Base-by-base conservation (phyloP, 768 basidiomycete species). In the Trametes villosa region DNA sequence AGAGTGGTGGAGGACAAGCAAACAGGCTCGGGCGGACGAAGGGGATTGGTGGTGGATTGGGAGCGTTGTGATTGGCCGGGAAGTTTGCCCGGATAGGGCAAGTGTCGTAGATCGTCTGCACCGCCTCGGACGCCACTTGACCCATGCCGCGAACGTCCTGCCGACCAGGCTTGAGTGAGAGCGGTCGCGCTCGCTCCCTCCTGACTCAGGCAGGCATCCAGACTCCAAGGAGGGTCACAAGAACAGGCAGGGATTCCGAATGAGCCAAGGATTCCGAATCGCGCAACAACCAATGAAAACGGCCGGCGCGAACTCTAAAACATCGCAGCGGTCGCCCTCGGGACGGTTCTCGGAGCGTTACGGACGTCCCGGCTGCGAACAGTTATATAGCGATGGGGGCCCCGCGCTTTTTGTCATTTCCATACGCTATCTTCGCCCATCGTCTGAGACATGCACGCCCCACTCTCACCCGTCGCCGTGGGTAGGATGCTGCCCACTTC, bases 281-380 rank as follows among this genome's bases (percentile, higher is more conserved):
- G n/a, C n/a, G n/a, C n/a, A n/a, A n/a, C n/a, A n/a, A n/a, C n/a
- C n/a, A n/a, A n/a, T n/a, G n/a, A n/a, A n/a, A n/a, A n/a, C n/a
- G n/a, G n/a, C n/a, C n/a, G 40, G 48, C 31, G 31, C 40, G 26
- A 20, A 20, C 13, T 22, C 34, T 18, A 3, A 8, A 24, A 24
- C 31, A n/a, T 12, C 36, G 2, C 27, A 5, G 44, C 67, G 67
- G 67, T 66, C 51, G 27, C 42, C 44, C 52, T 65, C 67, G 67
- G 67, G 60, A 47, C 61, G 51, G 56, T 9, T 33, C 34, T 68
- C 67, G 67, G 67, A 53, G 60, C 33, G 60, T 55, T 61, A 66
- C 67, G 67, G 66, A 40, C 53, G 40, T 27, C 40, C 44, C 30
- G 55, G 22, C 44, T 36, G 31, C 56, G 20, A 42, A 55, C 41